Evolutionary conservation across 192 early-diverging fungal species (phyloP).

Genomic region (Coemansia sp.): DNA sequence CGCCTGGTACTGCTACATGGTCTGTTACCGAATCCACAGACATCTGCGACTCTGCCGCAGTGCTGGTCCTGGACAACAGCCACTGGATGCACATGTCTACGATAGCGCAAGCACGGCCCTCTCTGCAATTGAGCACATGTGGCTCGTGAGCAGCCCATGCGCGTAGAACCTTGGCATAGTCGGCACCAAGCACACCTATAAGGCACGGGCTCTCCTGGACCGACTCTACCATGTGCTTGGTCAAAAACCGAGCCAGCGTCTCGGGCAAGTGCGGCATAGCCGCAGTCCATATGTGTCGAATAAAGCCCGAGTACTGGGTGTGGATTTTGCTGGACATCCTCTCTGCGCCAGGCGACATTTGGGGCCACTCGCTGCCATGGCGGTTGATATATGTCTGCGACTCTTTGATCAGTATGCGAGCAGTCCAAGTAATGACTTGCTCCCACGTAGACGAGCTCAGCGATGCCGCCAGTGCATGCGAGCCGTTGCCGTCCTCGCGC

Average conservation of each 20-base stretch:
- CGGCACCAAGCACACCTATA: conserved; percentile 27
- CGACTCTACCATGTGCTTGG: conserved; percentile 36
- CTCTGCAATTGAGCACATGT: conserved; percentile 41
- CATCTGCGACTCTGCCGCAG: conserved; percentile 29
- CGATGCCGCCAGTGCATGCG: conserved; percentile 18
- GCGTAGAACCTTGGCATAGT: conserved; percentile 41
- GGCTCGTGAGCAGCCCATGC: conserved; percentile 44
- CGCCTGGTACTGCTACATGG: conserved; percentile 21
- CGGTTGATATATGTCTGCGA: conserved; percentile 41
- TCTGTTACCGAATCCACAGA: conserved; percentile 15
- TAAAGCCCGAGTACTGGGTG: conserved; percentile 35
- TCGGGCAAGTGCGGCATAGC: conserved; percentile 44
- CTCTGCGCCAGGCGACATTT: conserved; percentile 20
- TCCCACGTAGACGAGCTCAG: conserved; percentile 26
- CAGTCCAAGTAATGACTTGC: conserved; percentile 41
- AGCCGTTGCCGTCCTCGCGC: conserved; percentile 27
- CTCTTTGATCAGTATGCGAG: conserved; percentile 43
- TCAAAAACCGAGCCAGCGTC: conserved; percentile 31
- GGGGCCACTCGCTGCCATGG: conserved; percentile 29
- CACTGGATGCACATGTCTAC: conserved; percentile 29
- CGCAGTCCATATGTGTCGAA: conserved; percentile 49
- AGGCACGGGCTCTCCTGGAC: conserved; percentile 34
- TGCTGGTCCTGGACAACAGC: conserved; percentile 17
- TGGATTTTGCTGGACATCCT: conserved; percentile 36
- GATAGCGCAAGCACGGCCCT: conserved; percentile 17